phyloP scores from a whole-genome alignment of 371 early-diverging fungal species.

The Choanephora cucurbitarum region DNA sequence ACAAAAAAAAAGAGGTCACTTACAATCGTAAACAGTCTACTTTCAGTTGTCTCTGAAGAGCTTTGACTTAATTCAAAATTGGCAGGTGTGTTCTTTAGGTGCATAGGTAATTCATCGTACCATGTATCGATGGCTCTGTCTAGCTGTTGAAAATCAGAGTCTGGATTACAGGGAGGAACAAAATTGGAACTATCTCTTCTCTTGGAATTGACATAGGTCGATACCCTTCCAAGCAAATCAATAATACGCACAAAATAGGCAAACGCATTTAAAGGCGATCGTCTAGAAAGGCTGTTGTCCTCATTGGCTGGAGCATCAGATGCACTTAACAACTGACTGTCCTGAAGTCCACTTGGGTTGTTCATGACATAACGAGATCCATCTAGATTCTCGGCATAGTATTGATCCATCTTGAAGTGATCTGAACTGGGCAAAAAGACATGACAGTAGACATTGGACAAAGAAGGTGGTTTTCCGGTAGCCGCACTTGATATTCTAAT shows the following conservation, averaged over 20 bases:
- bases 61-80: slow-evolving; percentile 29
- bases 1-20: neutral
- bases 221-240: slow-evolving; percentile 47
- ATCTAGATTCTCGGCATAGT: slow-evolving; percentile 43
- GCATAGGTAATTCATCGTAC: slow-evolving; percentile 44
- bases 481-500: slow-evolving; percentile 31
- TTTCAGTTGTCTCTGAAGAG: slow-evolving; percentile 5
- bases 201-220: slow-evolving; percentile 53
- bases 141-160: slow-evolving; percentile 47
- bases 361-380: slow-evolving; percentile 27
- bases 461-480: slow-evolving; percentile 31
- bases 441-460: slow-evolving; percentile 60
- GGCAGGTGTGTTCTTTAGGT: slow-evolving; percentile 44
- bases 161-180: slow-evolving; percentile 39
- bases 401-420: slow-evolving; percentile 4
- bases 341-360: slow-evolving; percentile 27
- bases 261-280: slow-evolving; percentile 16
- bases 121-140: slow-evolving; percentile 48
- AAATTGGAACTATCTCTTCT: slow-evolving; percentile 26
- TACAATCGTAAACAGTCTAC: slow-evolving; percentile 32
- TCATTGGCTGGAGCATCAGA: too few species aligned
- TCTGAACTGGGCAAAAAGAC: slow-evolving; percentile 55
- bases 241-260: slow-evolving; percentile 27
- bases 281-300: neutral
- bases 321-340: slow-evolving; percentile 34